Evolutionary conservation across 345 rosid genomes (phyloP).

Genomic region (Iberis pinnata): DNA sequence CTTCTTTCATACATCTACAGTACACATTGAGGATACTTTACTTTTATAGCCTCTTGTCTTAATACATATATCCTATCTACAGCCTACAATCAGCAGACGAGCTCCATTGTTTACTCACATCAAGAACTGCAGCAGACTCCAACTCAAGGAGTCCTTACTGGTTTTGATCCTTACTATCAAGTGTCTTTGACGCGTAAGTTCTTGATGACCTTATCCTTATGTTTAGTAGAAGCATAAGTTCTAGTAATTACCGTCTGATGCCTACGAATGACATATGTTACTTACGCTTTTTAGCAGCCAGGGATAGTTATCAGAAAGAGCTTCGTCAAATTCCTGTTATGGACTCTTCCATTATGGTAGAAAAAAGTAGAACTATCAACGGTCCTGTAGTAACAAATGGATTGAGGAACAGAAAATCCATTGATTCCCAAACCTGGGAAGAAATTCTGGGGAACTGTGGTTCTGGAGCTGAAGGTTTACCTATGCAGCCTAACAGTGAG

Average conservation of each 20-base stretch:
- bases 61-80: slow-evolving; percentile 26
- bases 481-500: slow-evolving; percentile 41
- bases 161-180: slow-evolving; percentile 38
- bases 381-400: slow-evolving; percentile 42
- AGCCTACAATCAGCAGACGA: slow-evolving; percentile 63
- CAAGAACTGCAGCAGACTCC: slow-evolving; percentile 40
- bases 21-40: slow-evolving; percentile 9
- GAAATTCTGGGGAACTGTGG: slow-evolving; percentile 42
- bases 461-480: slow-evolving; percentile 38
- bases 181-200: slow-evolving; percentile 45
- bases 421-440: slow-evolving; percentile 62
- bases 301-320: slow-evolving; percentile 50
- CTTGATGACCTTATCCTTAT: slow-evolving; percentile 14
- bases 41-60: slow-evolving; percentile 19
- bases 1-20: slow-evolving; percentile 4
- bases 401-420: slow-evolving; percentile 38
- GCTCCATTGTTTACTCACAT: slow-evolving; percentile 43
- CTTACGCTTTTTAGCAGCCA: slow-evolving; percentile 24
- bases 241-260: slow-evolving; percentile 11
- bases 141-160: slow-evolving; percentile 36
- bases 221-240: slow-evolving; percentile 4
- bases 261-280: slow-evolving; percentile 3
- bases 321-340: slow-evolving; percentile 29
- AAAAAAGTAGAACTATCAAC: slow-evolving; percentile 31
- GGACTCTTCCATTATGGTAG: slow-evolving; percentile 33